Base-by-base conservation (phyloP, 2,329 filamentous ascomycete genomes). In the Clarireedia paspali region DNA sequence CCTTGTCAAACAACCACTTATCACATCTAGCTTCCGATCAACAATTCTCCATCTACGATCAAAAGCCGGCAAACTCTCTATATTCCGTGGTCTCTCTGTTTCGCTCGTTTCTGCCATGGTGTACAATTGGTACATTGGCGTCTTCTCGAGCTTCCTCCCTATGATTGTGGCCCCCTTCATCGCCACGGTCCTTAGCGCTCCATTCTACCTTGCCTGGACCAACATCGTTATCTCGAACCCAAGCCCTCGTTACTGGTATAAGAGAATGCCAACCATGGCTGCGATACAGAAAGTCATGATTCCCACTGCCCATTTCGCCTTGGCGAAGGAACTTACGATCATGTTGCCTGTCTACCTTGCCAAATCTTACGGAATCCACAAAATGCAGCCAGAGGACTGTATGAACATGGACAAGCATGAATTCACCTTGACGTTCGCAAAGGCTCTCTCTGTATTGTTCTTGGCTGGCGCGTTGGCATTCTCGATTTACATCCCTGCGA, bases 191-290 rank as follows among this genome's bases (percentile, higher is more conserved):
- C 70, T 80, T 20, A 75, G 88, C 34, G 80, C 86, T 39, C 87
- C 87, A 66, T 71, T 92, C 57, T 80, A 83, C 69, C 81, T 91
- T 63, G 80, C 83, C 53, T 96, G 91, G 90, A 88, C 91, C 3
- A 90, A 96, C 70, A 85, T 88, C 65, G 82, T 95, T 68, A 91
- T 96, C 67, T 85, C 89, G 2, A 77, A 82, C 53, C 82, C 84
- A 5, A 85, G 80, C 56, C 67, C 75, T 48, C 79, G 81, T 69
- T 74, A 73, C 63, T 90, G 86, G 76, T 88, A 80, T 72, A 60
- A 60, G 17, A 59, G 89, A 56, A 78, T 95, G 51, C 85, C 87
- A 15, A 73, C 82, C 47, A 81, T 83, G 63, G 77, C 76, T 67
- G 77, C 82, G 51, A 87, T 86, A 74, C 77, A 81, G 66, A 83